Percentiles rank a stretch among this genome's conserved stretches.
These are phyloP conservation scores for Talaromyces albobiverticillius DNA, from an alignment of 2,329 filamentous ascomycete genomes.

Conservation along the genomic window DNA sequence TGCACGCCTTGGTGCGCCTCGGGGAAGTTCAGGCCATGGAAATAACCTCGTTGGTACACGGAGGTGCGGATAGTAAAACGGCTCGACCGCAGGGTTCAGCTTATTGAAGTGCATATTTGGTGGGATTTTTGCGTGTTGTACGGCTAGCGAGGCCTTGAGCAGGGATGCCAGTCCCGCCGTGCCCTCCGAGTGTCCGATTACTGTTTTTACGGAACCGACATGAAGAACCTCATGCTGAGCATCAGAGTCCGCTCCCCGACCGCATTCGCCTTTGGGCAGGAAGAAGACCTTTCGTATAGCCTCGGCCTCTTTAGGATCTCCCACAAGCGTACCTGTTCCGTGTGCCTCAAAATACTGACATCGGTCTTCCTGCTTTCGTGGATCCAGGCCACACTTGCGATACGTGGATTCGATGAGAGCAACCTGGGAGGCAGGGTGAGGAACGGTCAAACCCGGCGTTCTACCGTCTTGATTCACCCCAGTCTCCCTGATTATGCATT, in stretches of 20 bases:
- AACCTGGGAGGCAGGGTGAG: slow-evolving; percentile 31
- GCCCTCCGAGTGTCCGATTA: slow-evolving; percentile 34
- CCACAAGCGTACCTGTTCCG: slow-evolving; percentile 33
- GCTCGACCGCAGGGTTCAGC: slow-evolving; percentile 24
- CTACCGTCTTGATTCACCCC: slow-evolving; percentile 31
- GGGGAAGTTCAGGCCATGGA: slow-evolving; percentile 18
- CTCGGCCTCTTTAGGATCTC: slow-evolving; percentile 21
- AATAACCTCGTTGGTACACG: slow-evolving; percentile 18
- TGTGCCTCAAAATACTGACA: slow-evolving; percentile 38
- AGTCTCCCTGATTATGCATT: slow-evolving; percentile 31
- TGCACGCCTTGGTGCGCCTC: slow-evolving; percentile 17
- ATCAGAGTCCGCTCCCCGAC: background rate
- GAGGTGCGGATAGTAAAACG: slow-evolving; percentile 23
- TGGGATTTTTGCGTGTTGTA: slow-evolving; percentile 32
- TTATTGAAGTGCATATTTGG: slow-evolving; percentile 26
- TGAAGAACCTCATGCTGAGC: background rate
- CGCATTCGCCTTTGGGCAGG: no score
- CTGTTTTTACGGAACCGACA: slow-evolving; percentile 31
- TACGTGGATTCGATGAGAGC: slow-evolving; percentile 37
- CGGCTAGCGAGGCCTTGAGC: slow-evolving; percentile 28
- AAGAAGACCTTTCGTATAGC: slow-evolving; percentile 12
- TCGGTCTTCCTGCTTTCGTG: slow-evolving; percentile 11
- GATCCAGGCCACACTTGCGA: slow-evolving; percentile 31
- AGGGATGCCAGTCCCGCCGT: slow-evolving; percentile 25
- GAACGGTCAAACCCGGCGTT: slow-evolving; percentile 28